Evolutionary conservation across 257 asterid species (phyloP).

Genomic region (Nicotiana sylvestris): DNA sequence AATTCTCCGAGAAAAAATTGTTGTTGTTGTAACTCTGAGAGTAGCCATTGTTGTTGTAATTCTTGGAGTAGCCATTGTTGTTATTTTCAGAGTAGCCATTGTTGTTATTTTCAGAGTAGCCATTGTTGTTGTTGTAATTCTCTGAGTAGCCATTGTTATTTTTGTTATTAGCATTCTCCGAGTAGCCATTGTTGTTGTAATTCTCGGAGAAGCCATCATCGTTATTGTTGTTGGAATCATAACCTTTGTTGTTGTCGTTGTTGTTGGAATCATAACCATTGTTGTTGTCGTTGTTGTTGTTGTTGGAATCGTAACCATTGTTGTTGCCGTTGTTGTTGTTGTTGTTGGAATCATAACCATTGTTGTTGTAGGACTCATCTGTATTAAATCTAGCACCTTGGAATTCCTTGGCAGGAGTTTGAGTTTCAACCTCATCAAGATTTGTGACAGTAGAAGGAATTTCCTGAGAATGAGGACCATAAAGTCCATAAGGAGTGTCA

Average conservation of each 20-base stretch:
- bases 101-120: background rate
- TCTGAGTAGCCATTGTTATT: background rate
- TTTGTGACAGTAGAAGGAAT: background rate
- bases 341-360: slow-evolving; percentile 7
- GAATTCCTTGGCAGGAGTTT: slow-evolving; percentile 21
- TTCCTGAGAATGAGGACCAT: slow-evolving; percentile 24
- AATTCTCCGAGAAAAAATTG: background rate
- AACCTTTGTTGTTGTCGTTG: background rate
- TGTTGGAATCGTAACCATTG: slow-evolving; percentile 4
- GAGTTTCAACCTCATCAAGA: slow-evolving; percentile 22
- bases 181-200: background rate
- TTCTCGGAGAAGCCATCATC: background rate
- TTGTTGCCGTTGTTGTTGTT: background rate
- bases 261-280: slow-evolving; percentile 9
- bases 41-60: slow-evolving; percentile 12
- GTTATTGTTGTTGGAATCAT: no score
- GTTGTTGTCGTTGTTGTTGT: background rate
- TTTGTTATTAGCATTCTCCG: background rate
- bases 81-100: background rate
- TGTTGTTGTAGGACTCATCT: slow-evolving; percentile 6
- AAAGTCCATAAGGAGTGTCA: slow-evolving; percentile 35
- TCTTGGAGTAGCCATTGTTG: background rate
- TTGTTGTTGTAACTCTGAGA: background rate
- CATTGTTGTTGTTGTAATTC: background rate
- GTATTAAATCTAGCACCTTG: background rate